Base-by-base conservation (phyloP, 1,139 yeast genomes). In the Wickerhamomyces sp. region DNA sequence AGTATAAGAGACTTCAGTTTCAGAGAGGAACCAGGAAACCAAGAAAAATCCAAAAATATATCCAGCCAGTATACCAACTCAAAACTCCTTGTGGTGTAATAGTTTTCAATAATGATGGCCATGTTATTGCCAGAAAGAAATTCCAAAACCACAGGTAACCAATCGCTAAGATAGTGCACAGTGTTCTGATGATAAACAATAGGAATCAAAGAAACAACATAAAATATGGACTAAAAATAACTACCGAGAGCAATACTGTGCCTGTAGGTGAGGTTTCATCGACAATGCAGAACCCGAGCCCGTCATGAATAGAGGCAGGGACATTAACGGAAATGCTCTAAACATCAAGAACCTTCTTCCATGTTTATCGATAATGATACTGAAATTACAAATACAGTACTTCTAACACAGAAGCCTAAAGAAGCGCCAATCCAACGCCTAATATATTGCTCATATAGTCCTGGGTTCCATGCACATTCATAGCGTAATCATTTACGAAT, bases 21-120 rank as follows among this genome's bases (percentile, higher is more conserved):
- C 89, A 3, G 88, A 86, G 37, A 81, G 64, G 63, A 78, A 70
- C 73, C 81, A n/a, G 76, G 43, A 79, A n/a, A n/a, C n/a, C n/a
- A n/a, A n/a, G n/a, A n/a, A n/a, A n/a, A 64, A 3, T 80, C 87
- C 57, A 81, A 52, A 64, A 80, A 76, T 67, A 79, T 84, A 0
- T 87, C 92, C 95, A 84, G 12, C 84, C 95, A 1, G 95, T 95
- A 55, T 86, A 87, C 73, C 80, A 87, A 13, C 92, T 88, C 60
- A 88, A 88, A 3, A 95, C 95, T 59, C 96, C 96, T 46, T 81
- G 85, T 4, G 87, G 74, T 37, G 75, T 77, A 64, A 87, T 79
- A 0, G 85, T 79, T 37, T 65, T 72, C 45, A 74, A 63, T 56
- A 87, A 64, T 31, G 86, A 68, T 30, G 95, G 95, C 92, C 94